Percentiles rank a stretch among this genome's conserved stretches.
Conservation (phyloP, 2,329 filamentous ascomycete genomes). For the Hypoxylon sp. region DNA sequence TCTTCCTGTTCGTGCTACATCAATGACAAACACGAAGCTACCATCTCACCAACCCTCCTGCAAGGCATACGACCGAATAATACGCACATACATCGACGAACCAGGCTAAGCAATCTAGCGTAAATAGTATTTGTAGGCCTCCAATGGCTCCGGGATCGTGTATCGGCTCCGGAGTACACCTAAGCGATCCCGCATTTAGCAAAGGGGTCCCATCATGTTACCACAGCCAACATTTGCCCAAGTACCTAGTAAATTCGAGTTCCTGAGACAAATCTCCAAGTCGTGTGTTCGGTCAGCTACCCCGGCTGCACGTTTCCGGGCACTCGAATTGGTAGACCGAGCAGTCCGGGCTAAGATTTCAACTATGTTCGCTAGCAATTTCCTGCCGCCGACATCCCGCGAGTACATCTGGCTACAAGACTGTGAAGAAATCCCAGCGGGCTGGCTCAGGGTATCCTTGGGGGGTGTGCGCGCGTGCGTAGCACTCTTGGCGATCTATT, state of each 20-base stretch:
- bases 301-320: conserved; percentile 14
- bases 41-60: conserved; percentile 27
- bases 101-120: conserved; percentile 19
- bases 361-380: conserved; percentile 6
- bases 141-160: conserved; percentile 10
- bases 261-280: conserved; percentile 9
- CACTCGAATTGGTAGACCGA: conserved; percentile 27
- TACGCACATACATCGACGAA: conserved; percentile 18
- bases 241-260: not conserved
- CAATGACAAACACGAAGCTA: conserved; percentile 37
- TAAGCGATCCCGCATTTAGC: conserved; percentile 11
- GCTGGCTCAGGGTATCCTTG: conserved; percentile 29
- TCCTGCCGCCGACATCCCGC: conserved; percentile 13
- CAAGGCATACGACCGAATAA: conserved; percentile 13
- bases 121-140: conserved; percentile 19
- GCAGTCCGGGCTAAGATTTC: conserved; percentile 16
- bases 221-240: conserved; percentile 1
- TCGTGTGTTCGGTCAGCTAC: conserved; percentile 29
- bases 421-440: conserved; percentile 30
- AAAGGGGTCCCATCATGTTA: conserved; percentile 17
- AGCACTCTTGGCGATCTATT: conserved; percentile 23
- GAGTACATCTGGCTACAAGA: conserved; percentile 23
- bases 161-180: conserved; percentile 21
- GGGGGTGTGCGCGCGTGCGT: conserved; percentile 26
- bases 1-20: conserved; percentile 14